These are phyloP conservation scores for Venturia aucupariae DNA, from an alignment of 2,329 filamentous ascomycete species.

Conservation along the genomic window DNA sequence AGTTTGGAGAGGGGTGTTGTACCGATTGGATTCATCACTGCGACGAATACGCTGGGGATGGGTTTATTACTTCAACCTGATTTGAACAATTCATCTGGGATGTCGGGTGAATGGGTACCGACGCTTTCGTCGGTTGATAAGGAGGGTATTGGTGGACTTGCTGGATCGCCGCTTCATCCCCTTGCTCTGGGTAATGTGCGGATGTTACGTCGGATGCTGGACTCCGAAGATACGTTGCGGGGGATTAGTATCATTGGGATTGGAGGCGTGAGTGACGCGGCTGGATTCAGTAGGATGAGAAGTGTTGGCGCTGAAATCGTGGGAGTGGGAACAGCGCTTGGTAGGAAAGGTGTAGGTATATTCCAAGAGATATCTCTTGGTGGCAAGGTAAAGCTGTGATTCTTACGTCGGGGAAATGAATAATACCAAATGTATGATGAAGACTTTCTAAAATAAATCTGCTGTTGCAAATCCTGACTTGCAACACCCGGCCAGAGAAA, in stretches of 20 bases:
- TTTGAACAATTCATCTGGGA: slow-evolving; percentile 4
- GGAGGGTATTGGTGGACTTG: slow-evolving; percentile 59
- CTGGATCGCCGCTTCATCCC: slow-evolving; percentile 62
- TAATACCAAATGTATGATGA: too few relatives aligned
- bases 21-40: slow-evolving; percentile 53
- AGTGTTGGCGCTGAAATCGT: slow-evolving; percentile 57
- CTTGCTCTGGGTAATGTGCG: slow-evolving; percentile 66
- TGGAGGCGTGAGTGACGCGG: slow-evolving; percentile 59
- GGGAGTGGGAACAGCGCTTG: slow-evolving; percentile 60
- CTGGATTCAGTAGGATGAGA: slow-evolving; percentile 57
- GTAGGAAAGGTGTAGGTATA: slow-evolving; percentile 50
- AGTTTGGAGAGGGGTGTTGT: slow-evolving; percentile 16
- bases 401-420: too few relatives aligned
- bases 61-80: slow-evolving; percentile 48
- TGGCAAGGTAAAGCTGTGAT: not conserved
- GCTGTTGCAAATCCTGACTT: too few relatives aligned
- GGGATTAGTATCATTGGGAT: slow-evolving; percentile 60
- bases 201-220: slow-evolving; percentile 54
- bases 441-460: too few relatives aligned
- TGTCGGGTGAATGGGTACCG: slow-evolving; percentile 18
- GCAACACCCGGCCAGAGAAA: too few relatives aligned
- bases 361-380: slow-evolving; percentile 48
- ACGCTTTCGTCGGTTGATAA: slow-evolving; percentile 44
- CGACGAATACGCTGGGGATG: slow-evolving; percentile 65
- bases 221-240: slow-evolving; percentile 38